These are phyloP conservation scores for Filobasidium floriforme DNA, from an alignment of 768 basidiomycete genomes.

Conservation along the genomic window DNA sequence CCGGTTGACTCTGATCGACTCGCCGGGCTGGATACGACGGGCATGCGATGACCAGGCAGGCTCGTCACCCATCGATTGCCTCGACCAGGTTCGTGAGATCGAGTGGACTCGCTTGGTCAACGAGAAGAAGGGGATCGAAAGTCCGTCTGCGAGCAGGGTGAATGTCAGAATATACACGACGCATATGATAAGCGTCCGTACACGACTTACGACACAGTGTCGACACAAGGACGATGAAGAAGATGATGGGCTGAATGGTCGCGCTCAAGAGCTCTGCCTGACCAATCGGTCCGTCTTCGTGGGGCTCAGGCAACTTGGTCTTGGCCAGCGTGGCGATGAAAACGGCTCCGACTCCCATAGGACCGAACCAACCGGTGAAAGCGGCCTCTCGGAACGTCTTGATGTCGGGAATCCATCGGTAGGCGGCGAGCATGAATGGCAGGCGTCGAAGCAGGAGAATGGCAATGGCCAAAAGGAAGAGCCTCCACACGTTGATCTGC, in stretches of 20 bases:
- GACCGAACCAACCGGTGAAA: constrained; percentile 90
- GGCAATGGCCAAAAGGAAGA: constrained; percentile 72
- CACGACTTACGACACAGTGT: constrained; percentile 53
- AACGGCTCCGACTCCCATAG: constrained; percentile 94
- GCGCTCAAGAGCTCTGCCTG: constrained; percentile 62
- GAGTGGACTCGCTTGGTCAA: constrained; percentile 84
- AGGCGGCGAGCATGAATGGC: constrained; percentile 73
- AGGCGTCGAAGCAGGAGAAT: constrained; percentile 76
- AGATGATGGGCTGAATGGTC: constrained; percentile 83
- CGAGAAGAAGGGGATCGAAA: constrained; percentile 91
- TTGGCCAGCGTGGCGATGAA: constrained; percentile 60
- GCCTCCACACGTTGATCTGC: constrained; percentile 66
- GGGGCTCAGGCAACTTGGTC: constrained; percentile 38
- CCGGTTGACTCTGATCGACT: constrained; percentile 77
- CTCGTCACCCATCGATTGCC: constrained; percentile 52
- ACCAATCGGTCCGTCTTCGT: constrained; percentile 48
- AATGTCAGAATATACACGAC: neutral
- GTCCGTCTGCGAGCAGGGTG: constrained; percentile 52
- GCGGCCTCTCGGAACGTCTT: constrained; percentile 88
- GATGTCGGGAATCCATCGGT: constrained; percentile 90
- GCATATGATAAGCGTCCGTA: neutral
- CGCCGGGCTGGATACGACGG: constrained; percentile 60
- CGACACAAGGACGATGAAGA: constrained; percentile 88
- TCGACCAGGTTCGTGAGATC: constrained; percentile 82
- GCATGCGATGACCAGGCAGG: constrained; percentile 83